phyloP scores from a whole-genome alignment of 2,329 filamentous ascomycete genomes.

The Fonsecaea monophora region DNA sequence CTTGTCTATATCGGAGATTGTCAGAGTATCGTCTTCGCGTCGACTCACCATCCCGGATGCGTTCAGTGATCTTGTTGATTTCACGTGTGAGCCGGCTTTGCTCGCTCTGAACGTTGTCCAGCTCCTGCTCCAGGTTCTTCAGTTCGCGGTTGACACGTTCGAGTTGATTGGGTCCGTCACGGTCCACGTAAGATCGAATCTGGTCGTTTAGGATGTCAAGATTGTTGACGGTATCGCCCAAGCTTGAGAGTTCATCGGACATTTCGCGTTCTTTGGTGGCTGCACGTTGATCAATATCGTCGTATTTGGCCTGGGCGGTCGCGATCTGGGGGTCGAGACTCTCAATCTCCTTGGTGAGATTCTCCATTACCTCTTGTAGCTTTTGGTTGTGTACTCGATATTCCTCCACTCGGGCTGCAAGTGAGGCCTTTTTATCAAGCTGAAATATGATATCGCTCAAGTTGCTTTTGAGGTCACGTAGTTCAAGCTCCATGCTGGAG shows the following conservation, averaged over 20 bases:
- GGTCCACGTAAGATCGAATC: constrained; percentile 79
- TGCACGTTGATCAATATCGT: constrained; percentile 76
- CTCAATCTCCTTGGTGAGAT: constrained; percentile 75
- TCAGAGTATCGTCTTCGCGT: constrained; percentile 87
- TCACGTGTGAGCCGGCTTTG: constrained; percentile 70
- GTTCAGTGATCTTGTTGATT: constrained; percentile 78
- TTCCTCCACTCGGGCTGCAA: constrained; percentile 74
- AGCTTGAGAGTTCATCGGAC: constrained; percentile 71
- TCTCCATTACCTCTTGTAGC: constrained; percentile 72
- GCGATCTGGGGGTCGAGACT: constrained; percentile 76
- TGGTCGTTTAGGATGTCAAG: constrained; percentile 76
- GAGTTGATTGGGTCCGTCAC: constrained; percentile 75
- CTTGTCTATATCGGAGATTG: constrained; percentile 84
- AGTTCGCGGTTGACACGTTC: constrained; percentile 73
- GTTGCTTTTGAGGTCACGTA: constrained; percentile 75
- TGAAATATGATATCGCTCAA: constrained; percentile 74
- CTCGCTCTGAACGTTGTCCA: constrained; percentile 70
- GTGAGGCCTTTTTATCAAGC: constrained; percentile 78
- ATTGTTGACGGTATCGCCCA: constrained; percentile 77
- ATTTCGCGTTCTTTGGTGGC: constrained; percentile 75
- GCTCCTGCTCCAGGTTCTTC: constrained; percentile 68
- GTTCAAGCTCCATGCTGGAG: constrained; percentile 75
- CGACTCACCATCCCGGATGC: constrained; percentile 78
- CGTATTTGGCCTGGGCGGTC: constrained; percentile 75
- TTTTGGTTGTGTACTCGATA: constrained; percentile 71